These are phyloP conservation scores for Boehmeria nivea DNA, from an alignment of 306 rosid species.

Conservation along the genomic window DNA sequence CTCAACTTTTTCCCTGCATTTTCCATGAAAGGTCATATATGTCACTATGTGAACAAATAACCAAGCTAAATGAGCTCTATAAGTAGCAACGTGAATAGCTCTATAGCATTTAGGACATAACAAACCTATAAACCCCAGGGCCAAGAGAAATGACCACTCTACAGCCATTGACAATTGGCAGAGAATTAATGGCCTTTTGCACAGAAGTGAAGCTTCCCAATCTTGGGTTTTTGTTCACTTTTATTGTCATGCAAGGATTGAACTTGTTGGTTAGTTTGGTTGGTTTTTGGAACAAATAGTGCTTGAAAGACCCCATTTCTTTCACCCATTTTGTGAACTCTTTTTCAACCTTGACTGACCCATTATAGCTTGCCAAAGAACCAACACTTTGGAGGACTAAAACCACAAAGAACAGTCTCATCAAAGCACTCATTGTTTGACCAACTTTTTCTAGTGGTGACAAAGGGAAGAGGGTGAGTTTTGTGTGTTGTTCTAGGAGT, in stretches of 20 bases:
- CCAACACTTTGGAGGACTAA: neutral
- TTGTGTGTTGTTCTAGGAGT: too few relatives aligned
- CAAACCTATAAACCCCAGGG: conserved; percentile 31
- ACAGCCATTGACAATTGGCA: conserved; percentile 21
- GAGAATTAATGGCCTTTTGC: conserved; percentile 22
- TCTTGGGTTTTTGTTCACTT: conserved; percentile 11
- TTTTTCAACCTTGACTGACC: neutral
- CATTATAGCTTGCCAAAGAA: neutral
- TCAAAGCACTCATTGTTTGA: conserved; percentile 2
- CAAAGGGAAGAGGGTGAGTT: too few relatives aligned
- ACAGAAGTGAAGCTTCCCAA: conserved; percentile 20
- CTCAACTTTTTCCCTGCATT: conserved; percentile 30
- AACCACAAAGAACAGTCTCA: neutral
- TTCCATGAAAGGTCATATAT: too few relatives aligned
- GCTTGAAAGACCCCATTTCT: conserved; percentile 19
- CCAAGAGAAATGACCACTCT: conserved; percentile 21
- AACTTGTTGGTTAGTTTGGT: conserved; percentile 23
- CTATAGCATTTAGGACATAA: neutral
- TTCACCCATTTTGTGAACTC: conserved; percentile 25
- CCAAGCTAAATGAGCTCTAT: neutral
- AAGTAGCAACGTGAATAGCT: neutral
- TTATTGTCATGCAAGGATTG: conserved; percentile 21
- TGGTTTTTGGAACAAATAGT: conserved; percentile 20
- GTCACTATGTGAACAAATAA: too few relatives aligned
- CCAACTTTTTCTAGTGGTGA: neutral